A percentile compares a stretch with the other conserved stretches of the same genome.
Conservation (phyloP, 805 yeast genomes). For the Wickerhamomyces rabaulensis region DNA sequence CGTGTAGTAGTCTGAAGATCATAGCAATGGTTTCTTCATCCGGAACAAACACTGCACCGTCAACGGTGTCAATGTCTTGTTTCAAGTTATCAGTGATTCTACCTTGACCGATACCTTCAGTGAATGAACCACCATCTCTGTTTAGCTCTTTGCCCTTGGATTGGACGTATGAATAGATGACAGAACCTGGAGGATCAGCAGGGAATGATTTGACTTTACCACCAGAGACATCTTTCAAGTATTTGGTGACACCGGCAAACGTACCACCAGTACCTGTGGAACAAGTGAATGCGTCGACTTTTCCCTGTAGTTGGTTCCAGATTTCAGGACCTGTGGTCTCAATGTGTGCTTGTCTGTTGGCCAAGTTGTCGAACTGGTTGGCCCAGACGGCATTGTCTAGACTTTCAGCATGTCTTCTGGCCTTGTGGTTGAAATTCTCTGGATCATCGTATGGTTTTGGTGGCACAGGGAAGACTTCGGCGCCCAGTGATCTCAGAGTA, state of each 20-base stretch:
- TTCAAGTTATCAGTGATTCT: slow-evolving; percentile 79
- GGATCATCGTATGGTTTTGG: slow-evolving; percentile 82
- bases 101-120: slow-evolving; percentile 97
- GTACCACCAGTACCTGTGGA: slow-evolving; percentile 95
- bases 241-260: slow-evolving; percentile 79
- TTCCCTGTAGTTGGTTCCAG: slow-evolving; percentile 76
- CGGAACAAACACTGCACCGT: slow-evolving; percentile 74
- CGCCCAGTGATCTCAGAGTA: slow-evolving; percentile 69
- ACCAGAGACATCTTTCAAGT: slow-evolving; percentile 61
- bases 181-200: slow-evolving; percentile 95
- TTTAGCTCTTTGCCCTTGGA: slow-evolving; percentile 63
- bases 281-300: slow-evolving; percentile 81
- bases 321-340: slow-evolving; percentile 92
- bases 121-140: slow-evolving; percentile 79
- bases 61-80: slow-evolving; percentile 67
- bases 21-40: slow-evolving; percentile 79
- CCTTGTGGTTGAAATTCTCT: slow-evolving; percentile 81
- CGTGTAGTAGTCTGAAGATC: slow-evolving; percentile 79
- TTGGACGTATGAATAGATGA: slow-evolving; percentile 71
- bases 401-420: slow-evolving; percentile 74
- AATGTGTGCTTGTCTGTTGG: slow-evolving; percentile 83
- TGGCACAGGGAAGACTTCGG: slow-evolving; percentile 85
- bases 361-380: slow-evolving; percentile 84
- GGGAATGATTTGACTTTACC: slow-evolving; percentile 59
- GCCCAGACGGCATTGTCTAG: slow-evolving; percentile 86